phyloP scores from a whole-genome alignment of 306 rosid species.

The Alnus glutinosa region DNA sequence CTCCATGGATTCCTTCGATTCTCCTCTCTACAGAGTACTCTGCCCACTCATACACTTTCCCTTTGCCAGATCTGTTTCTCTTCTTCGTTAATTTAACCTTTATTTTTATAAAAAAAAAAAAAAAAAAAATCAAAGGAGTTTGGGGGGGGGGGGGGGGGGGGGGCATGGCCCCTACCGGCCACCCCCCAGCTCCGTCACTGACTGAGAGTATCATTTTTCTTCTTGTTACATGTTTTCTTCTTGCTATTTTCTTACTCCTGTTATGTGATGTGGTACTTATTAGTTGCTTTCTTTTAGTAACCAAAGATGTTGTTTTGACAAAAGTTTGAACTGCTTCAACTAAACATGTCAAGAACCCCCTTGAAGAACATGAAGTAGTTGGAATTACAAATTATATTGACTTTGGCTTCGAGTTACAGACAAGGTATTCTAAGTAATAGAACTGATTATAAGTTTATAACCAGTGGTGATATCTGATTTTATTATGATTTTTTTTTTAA shows the following conservation, averaged over 20 bases:
- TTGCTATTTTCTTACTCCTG: background rate
- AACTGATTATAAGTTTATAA: conserved; percentile 1
- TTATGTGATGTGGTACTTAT: conserved; percentile 5
- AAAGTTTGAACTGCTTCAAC: conserved; percentile 34
- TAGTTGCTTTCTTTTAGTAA: background rate
- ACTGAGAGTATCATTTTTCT: background rate
- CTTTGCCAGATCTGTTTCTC: conserved; percentile 32
- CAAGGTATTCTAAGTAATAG: conserved; percentile 51
- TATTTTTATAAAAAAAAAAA: too few species aligned
- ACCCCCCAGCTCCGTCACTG: too few species aligned
- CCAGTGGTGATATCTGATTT: conserved; percentile 28
- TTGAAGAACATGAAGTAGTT: conserved; percentile 72
- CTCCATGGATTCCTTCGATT: too few species aligned
- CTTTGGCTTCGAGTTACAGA: conserved; percentile 89
- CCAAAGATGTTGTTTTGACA: conserved; percentile 17
- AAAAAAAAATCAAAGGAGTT: too few species aligned
- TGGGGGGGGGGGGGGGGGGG: too few species aligned
- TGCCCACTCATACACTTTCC: background rate
- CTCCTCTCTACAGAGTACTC: too few species aligned
- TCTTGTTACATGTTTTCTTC: too few species aligned
- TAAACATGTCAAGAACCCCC: conserved; percentile 87
- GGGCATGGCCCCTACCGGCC: too few species aligned
- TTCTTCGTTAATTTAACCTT: background rate
- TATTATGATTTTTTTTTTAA: conserved; percentile 18
- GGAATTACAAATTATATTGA: conserved; percentile 96